phyloP scores from a whole-genome alignment of 1,139 yeast species.

The Lodderomyces parapsilosis region DNA sequence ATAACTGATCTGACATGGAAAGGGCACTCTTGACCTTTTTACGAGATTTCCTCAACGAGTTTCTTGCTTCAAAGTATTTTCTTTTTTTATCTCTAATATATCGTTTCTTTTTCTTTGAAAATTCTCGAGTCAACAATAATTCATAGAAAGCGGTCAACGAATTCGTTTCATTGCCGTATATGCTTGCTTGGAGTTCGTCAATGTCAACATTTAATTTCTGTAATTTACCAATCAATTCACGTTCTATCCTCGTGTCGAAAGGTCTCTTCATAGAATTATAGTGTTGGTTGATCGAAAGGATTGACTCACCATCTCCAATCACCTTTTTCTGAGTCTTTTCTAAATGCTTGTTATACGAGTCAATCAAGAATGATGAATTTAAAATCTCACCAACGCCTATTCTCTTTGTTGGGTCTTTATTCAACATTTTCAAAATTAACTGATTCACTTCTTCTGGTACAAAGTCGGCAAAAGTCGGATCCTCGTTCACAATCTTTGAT shows the following conservation, averaged over 20 bases:
- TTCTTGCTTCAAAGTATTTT: constrained; percentile 40
- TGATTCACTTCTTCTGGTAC: constrained; percentile 49
- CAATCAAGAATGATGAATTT: constrained; percentile 59
- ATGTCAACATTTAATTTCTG: constrained; percentile 66
- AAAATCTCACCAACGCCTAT: constrained; percentile 63
- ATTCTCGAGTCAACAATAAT: constrained; percentile 64
- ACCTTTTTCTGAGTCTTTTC: constrained; percentile 16
- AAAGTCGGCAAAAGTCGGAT: constrained; percentile 53
- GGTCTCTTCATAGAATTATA: constrained; percentile 38
- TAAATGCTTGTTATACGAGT: constrained; percentile 27
- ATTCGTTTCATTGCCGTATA: constrained; percentile 65
- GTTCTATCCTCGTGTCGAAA: constrained; percentile 64
- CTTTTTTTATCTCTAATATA: constrained; percentile 37
- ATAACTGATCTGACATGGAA: constrained; percentile 30
- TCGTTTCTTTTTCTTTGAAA: constrained; percentile 33
- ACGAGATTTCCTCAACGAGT: constrained; percentile 47
- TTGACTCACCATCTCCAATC: constrained; percentile 34
- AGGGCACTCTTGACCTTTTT: constrained; percentile 48
- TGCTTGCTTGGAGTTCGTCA: constrained; percentile 60
- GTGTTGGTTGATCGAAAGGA: constrained; percentile 41
- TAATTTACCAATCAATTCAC: constrained; percentile 61
- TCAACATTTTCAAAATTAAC: constrained; percentile 54
- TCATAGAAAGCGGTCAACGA: constrained; percentile 85
- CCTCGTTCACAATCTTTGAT: constrained; percentile 58
- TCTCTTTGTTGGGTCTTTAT: constrained; percentile 65